phyloP scores from a whole-genome alignment of 2,329 filamentous ascomycete species.

The Didymella keratinophila region DNA sequence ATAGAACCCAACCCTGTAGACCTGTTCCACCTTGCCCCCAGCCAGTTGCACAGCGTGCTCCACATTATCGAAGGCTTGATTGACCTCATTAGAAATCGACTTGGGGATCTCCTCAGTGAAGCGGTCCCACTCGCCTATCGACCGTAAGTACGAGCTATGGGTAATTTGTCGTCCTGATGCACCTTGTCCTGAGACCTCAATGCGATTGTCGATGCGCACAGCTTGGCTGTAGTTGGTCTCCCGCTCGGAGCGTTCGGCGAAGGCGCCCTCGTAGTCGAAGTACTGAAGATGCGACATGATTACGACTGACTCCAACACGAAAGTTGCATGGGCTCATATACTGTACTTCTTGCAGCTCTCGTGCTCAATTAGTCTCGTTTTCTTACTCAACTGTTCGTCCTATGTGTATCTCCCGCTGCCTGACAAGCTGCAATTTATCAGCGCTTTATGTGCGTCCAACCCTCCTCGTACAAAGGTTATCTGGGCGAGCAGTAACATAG shows the following conservation, averaged over 20 bases:
- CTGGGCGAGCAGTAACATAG: neutral
- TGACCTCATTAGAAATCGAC: constrained; percentile 31
- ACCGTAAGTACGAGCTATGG: neutral
- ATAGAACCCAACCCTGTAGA: constrained; percentile 45
- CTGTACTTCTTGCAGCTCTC: neutral
- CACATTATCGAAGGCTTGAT: constrained; percentile 62
- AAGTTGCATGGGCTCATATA: neutral
- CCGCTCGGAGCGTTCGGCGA: constrained; percentile 30
- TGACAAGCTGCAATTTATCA: constrained; percentile 2
- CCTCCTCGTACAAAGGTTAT: neutral
- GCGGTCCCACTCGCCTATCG: constrained; percentile 37
- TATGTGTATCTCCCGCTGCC: constrained; percentile 1
- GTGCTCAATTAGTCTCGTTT: neutral
- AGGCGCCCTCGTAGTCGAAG: constrained; percentile 34
- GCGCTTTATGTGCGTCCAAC: neutral
- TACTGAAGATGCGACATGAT: constrained; percentile 23
- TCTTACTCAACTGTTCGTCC: neutral
- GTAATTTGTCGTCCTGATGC: neutral
- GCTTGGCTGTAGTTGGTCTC: constrained; percentile 26
- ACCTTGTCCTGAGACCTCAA: constrained; percentile 42
- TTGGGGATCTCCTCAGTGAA: constrained; percentile 33
- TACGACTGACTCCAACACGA: neutral
- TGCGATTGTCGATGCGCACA: constrained; percentile 36
- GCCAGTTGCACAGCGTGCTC: constrained; percentile 60
- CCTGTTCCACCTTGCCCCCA: constrained; percentile 62